phyloP scores from a whole-genome alignment of 2,329 filamentous ascomycete species.

The Aureobasidium pullulans region DNA sequence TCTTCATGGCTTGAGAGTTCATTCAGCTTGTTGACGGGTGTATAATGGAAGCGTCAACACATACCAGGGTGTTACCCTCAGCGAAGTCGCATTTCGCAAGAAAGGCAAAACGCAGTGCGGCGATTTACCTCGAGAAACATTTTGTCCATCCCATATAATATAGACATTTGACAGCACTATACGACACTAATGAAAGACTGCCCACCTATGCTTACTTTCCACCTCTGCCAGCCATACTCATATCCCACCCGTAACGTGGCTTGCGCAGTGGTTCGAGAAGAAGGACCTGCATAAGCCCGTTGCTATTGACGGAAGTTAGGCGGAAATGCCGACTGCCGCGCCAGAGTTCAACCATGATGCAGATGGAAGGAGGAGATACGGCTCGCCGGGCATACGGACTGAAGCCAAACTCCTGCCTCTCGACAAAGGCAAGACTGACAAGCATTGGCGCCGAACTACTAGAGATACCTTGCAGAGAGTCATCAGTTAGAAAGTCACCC shows the following conservation, averaged over 20 bases:
- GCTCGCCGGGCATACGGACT: not conserved
- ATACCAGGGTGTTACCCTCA: not conserved
- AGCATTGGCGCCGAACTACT: not conserved
- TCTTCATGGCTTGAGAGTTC: no score
- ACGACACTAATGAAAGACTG: not conserved
- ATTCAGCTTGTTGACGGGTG: not conserved
- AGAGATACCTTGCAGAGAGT: not conserved
- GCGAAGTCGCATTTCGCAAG: not conserved
- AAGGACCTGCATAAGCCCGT: conserved; percentile 11
- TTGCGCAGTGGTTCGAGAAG: conserved; percentile 5
- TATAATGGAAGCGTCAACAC: not conserved
- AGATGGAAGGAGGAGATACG: not conserved
- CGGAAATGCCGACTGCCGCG: conserved; percentile 7
- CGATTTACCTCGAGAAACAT: not conserved
- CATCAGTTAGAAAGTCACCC: not conserved
- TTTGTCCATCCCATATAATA: not conserved
- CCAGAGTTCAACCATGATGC: conserved; percentile 2
- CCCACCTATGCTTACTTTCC: not conserved
- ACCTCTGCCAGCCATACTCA: not conserved
- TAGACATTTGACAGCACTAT: not conserved
- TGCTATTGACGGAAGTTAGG: not conserved
- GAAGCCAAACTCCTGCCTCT: not conserved
- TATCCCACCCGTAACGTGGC: not conserved
- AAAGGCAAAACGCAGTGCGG: not conserved
- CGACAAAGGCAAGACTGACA: not conserved